Evolutionary conservation across 192 early-diverging fungal species (phyloP).

Genomic region (Phlyctochytrium arcticum): DNA sequence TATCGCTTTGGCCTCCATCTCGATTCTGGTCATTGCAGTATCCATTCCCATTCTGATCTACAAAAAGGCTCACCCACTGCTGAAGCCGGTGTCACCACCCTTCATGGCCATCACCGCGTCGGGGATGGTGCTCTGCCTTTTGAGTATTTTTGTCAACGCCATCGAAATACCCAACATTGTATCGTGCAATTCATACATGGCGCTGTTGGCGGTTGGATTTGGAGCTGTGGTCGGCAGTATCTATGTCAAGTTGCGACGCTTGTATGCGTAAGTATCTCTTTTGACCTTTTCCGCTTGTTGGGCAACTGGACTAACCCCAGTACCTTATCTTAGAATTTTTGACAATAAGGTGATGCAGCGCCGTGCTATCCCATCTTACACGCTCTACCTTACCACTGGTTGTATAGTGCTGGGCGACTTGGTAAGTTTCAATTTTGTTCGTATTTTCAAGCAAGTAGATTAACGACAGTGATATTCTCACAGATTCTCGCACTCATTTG

Average conservation of each 20-base stretch:
- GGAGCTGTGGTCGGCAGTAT: constrained; percentile 17
- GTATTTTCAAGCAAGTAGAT: too few species aligned
- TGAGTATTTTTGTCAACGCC: constrained; percentile 11
- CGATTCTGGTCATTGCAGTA: neutral
- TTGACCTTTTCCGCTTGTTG: neutral
- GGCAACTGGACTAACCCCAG: neutral
- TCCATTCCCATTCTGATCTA: constrained; percentile 1
- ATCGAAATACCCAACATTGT: neutral
- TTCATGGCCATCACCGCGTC: constrained; percentile 17
- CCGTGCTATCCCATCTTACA: neutral
- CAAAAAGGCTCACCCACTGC: neutral
- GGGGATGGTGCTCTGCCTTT: constrained; percentile 10
- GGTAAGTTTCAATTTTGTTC: too few species aligned
- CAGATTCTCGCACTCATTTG: constrained; percentile 4
- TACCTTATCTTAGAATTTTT: constrained; percentile 24
- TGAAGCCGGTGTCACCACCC: constrained; percentile 15
- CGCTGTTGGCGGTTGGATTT: constrained; percentile 10
- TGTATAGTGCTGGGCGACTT: too few species aligned
- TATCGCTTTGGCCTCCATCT: neutral
- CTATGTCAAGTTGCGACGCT: constrained; percentile 4
- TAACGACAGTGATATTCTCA: neutral
- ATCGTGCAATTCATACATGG: constrained; percentile 21
- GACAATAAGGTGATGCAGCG: constrained; percentile 11
- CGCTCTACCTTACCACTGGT: neutral
- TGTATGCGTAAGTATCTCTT: constrained; percentile 1